These are phyloP conservation scores for Catharanthus roseus DNA, from an alignment of 257 asterid genomes.

Conservation along the genomic window DNA sequence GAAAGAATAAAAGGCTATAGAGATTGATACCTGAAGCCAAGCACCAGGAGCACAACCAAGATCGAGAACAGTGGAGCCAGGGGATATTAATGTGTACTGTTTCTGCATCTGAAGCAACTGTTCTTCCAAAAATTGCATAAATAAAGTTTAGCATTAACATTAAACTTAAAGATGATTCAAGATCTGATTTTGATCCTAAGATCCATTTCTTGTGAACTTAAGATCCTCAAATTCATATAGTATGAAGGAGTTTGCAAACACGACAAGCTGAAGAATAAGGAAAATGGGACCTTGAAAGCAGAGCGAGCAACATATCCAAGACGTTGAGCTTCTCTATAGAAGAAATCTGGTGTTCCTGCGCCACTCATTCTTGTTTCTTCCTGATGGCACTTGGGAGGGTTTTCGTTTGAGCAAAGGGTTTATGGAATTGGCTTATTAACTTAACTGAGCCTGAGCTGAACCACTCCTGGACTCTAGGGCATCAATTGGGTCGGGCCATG, in stretches of 20 bases:
- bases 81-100: slow-evolving; percentile 60
- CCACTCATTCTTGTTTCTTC: slow-evolving; percentile 31
- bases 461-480: too few species aligned
- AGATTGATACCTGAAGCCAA: slow-evolving; percentile 89
- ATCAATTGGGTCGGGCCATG: neutral
- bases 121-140: slow-evolving; percentile 12
- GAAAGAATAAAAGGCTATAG: neutral
- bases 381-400: too few species aligned
- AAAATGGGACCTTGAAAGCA: slow-evolving; percentile 75
- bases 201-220: neutral
- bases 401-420: slow-evolving; percentile 10
- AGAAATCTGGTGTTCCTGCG: slow-evolving; percentile 71
- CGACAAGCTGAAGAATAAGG: neutral
- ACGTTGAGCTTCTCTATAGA: slow-evolving; percentile 89
- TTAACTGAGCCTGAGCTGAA: neutral
- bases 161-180: too few species aligned
- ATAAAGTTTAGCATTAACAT: slow-evolving; percentile 2
- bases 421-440: neutral
- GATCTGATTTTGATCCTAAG: neutral
- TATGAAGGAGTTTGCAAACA: neutral
- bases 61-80: slow-evolving; percentile 77
- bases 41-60: slow-evolving; percentile 99
- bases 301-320: slow-evolving; percentile 95
- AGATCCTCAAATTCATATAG: too few species aligned
- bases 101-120: slow-evolving; percentile 89